Base-by-base conservation (phyloP, 768 basidiomycete species). In the Tremella mesenterica region DNA sequence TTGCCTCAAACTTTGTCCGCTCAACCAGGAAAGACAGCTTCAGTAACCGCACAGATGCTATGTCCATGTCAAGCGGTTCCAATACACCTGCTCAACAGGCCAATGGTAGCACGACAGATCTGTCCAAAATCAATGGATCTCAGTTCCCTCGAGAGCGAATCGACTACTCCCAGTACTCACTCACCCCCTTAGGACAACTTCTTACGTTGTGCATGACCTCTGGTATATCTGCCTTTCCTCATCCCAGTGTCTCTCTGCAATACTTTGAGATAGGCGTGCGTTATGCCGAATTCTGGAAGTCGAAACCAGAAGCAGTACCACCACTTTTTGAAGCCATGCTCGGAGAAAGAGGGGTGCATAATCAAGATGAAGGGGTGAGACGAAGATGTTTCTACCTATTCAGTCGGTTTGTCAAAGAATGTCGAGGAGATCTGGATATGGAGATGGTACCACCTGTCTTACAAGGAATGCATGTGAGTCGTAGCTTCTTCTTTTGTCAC, bases 241-340 rank as follows among this genome's bases (percentile, higher is more conserved):
- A 92, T 74, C 82, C 83, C 27, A 79, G 83, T 12, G 92, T 96
- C 18, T 78, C 81, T 7, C 78, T 92, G 73, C 90, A 93, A 67
- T 91, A 88, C 73, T 96, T 96, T 59, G 95, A 99, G 74, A 86
- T 87, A 4, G 81, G 80, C 10, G 81, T 87, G n/a, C 81, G 95
- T 44, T 99, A 97, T 69, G 81, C 83, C 30, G 95, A 97, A 64
- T 97, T 99, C 72, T 97, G 96, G 83, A 90, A 87, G 73, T 83
- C 91, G 21, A 83, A 89, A 58, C 87, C 85, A 63, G 86, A 88
- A 52, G 88, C 84, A 62, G 87, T 96, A 48, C 77, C 88, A 61
- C 87, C 88, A 1, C 81, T 88, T 1, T 76, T 99, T 28, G 85
- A 90, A 63, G 86, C 86, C 10, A 87, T 99, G 80, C 79, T 97